Evolutionary conservation across 192 early-diverging fungal species (phyloP).

Genomic region (Backusella liffmaniae): DNA sequence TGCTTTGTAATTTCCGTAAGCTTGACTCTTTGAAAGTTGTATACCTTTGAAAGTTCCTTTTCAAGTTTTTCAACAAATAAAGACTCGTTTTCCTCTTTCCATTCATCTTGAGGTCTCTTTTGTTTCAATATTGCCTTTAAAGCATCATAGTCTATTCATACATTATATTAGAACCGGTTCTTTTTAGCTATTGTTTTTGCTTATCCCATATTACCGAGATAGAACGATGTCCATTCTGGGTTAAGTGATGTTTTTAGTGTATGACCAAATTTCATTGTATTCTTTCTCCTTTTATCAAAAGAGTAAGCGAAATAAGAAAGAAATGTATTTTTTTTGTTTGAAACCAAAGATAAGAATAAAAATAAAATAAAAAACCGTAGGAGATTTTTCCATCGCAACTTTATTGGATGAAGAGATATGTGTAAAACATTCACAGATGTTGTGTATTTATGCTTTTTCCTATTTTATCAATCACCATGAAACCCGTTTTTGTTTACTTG

Average conservation of each 20-base stretch:
- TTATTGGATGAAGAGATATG: background rate
- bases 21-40: constrained; percentile 73
- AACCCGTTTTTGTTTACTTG: no score
- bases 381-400: background rate
- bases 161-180: background rate
- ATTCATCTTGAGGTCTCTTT: constrained; percentile 51
- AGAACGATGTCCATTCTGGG: constrained; percentile 86
- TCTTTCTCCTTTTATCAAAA: background rate
- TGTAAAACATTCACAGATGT: no score
- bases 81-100: constrained; percentile 83
- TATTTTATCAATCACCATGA: no score
- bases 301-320: background rate
- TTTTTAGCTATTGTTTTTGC: background rate
- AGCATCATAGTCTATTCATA: constrained; percentile 62
- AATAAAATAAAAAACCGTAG: background rate
- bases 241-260: constrained; percentile 77
- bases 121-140: constrained; percentile 83
- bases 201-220: constrained; percentile 45
- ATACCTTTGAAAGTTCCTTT: constrained; percentile 91
- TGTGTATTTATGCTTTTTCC: no score
- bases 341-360: background rate
- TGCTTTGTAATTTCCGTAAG: constrained; percentile 68
- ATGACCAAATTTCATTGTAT: constrained; percentile 88
- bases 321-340: background rate
- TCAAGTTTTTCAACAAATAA: constrained; percentile 85